A percentile compares a stretch with the other conserved stretches of the same genome.
These are phyloP conservation scores for Pyrrhoderma lamaoense DNA, from an alignment of 1,284 basidiomycete genomes.

Conservation along the genomic window DNA sequence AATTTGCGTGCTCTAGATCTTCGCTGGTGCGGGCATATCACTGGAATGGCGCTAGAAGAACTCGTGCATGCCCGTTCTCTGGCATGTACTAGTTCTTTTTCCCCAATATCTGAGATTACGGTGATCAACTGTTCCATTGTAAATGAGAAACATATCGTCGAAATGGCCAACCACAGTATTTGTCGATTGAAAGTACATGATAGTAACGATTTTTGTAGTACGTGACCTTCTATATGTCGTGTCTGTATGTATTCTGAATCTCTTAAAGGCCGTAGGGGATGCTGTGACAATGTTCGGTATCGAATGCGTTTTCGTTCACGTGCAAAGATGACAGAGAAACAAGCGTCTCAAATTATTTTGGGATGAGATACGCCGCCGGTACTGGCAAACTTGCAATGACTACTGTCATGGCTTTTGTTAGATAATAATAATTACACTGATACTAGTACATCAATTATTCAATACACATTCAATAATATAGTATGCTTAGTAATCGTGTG, in stretches of 20 bases:
- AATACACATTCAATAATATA: no score
- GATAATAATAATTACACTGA: no score
- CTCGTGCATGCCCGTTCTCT: constrained; percentile 36
- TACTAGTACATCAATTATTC: no score
- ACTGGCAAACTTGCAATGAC: no score
- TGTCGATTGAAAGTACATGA: constrained; percentile 43
- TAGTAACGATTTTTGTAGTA: constrained; percentile 48
- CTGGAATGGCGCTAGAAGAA: constrained; percentile 43
- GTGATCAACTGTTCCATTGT: constrained; percentile 55
- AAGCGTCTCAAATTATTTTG: constrained; percentile 9
- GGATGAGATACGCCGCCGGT: not conserved
- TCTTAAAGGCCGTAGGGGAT: constrained; percentile 34
- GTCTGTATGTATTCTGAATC: constrained; percentile 2
- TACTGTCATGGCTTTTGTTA: no score
- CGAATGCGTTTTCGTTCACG: constrained; percentile 37
- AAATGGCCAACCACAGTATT: constrained; percentile 40
- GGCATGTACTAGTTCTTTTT: constrained; percentile 7
- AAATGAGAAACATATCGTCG: constrained; percentile 45
- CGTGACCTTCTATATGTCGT: constrained; percentile 24
- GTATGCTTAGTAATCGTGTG: no score
- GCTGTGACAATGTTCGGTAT: constrained; percentile 51
- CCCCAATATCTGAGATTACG: constrained; percentile 38
- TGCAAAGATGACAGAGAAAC: constrained; percentile 18
- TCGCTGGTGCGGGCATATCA: constrained; percentile 54
- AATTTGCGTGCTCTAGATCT: constrained; percentile 43